A percentile compares a stretch with the other conserved stretches of the same genome.
Conservation (phyloP, 495 filamentous ascomycete species). For the Penicillium odoratum region DNA sequence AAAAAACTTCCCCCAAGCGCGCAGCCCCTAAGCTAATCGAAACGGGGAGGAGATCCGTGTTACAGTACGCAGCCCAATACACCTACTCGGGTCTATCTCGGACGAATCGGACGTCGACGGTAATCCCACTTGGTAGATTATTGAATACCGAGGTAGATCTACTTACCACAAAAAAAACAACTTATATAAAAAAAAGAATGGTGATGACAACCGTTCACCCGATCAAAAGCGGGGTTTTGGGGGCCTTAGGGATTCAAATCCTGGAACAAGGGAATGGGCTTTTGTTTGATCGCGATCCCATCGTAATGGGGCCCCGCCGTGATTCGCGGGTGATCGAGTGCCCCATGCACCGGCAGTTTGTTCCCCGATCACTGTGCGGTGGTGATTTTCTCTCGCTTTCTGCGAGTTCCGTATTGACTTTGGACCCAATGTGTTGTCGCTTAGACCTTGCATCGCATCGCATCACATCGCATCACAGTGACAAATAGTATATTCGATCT, state of each 20-base stretch:
- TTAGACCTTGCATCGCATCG: not conserved
- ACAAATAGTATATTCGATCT: not conserved
- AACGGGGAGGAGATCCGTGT: too few species aligned
- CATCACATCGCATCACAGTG: not conserved
- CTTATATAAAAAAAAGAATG: not conserved
- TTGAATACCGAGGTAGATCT: not conserved
- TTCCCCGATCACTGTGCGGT: not conserved
- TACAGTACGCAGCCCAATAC: not conserved
- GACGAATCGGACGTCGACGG: not conserved
- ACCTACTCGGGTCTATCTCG: constrained; percentile 4
- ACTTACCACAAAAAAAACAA: not conserved
- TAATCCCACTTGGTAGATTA: not conserved
- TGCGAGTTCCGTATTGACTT: not conserved
- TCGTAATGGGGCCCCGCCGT: not conserved
- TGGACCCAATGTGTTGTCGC: not conserved
- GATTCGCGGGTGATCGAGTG: constrained; percentile 1
- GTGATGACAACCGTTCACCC: not conserved
- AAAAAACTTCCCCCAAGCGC: too few species aligned
- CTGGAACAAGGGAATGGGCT: not conserved
- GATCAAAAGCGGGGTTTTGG: constrained; percentile 6
- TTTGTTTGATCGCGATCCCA: not conserved
- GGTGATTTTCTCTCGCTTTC: not conserved
- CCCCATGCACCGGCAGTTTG: constrained; percentile 1
- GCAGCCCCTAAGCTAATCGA: too few species aligned
- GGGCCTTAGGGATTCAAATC: too few species aligned